These are phyloP conservation scores for Stachybotrys echinatus DNA, from an alignment of 2,329 filamentous ascomycete genomes.

Conservation along the genomic window DNA sequence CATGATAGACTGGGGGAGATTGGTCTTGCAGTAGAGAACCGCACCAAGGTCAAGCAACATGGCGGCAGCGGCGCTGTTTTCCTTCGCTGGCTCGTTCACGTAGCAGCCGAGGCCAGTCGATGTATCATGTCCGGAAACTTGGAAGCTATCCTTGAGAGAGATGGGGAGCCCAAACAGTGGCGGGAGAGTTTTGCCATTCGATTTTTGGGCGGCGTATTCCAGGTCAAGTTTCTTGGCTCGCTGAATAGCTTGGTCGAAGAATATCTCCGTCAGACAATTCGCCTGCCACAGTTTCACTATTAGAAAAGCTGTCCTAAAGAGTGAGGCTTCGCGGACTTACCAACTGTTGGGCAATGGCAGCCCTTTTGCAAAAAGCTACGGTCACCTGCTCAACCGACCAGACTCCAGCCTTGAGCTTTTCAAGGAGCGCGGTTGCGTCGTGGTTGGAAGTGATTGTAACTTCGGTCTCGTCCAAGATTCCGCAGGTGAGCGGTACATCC, in stretches of 20 bases:
- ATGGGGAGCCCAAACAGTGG: slow-evolving; percentile 60
- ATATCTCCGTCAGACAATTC: slow-evolving; percentile 43
- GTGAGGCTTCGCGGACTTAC: slow-evolving; percentile 18
- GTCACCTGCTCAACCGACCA: slow-evolving; percentile 34
- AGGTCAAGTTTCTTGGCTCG: slow-evolving; percentile 42
- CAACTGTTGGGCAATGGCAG: slow-evolving; percentile 48
- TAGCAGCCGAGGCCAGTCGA: slow-evolving; percentile 29
- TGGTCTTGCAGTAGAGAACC: slow-evolving; percentile 29
- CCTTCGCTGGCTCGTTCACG: slow-evolving; percentile 22
- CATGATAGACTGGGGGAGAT: slow-evolving; percentile 55
- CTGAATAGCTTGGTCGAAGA: slow-evolving; percentile 39
- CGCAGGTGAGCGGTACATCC: background rate
- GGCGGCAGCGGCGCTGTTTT: slow-evolving; percentile 20
- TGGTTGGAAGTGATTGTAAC: background rate
- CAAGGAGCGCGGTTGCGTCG: slow-evolving; percentile 1
- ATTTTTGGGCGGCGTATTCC: slow-evolving; percentile 31
- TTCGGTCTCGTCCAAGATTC: background rate
- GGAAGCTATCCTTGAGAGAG: slow-evolving; percentile 40
- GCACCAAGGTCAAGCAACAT: slow-evolving; percentile 23
- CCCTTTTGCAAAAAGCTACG: slow-evolving; percentile 44
- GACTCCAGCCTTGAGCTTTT: background rate
- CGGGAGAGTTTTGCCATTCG: slow-evolving; percentile 33
- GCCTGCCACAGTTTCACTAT: slow-evolving; percentile 10
- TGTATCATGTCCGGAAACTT: slow-evolving; percentile 36
- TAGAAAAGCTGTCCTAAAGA: slow-evolving; percentile 8